Evolutionary conservation across 139 green algal species (phyloP).

Genomic region (Astrephomene gubernaculifera): DNA sequence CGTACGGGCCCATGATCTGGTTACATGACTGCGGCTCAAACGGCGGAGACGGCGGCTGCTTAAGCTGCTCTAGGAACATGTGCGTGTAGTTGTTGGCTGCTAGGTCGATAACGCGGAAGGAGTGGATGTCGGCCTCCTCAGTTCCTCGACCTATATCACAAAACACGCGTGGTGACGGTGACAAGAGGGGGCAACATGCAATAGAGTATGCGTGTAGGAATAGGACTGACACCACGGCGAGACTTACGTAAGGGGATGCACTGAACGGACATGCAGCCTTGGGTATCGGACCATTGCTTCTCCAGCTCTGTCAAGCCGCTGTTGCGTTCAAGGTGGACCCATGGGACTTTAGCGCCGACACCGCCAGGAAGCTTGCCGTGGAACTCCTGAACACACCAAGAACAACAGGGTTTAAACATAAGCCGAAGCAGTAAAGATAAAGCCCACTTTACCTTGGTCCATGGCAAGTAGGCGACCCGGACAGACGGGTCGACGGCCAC

Average conservation of each 20-base stretch:
- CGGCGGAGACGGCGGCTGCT: neutral
- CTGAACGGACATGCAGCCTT: neutral
- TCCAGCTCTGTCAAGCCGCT: neutral
- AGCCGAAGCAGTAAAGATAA: neutral
- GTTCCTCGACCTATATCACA: neutral
- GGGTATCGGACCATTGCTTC: neutral
- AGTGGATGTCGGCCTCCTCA: conserved; percentile 7
- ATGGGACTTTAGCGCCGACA: conserved; percentile 9
- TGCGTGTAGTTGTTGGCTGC: neutral
- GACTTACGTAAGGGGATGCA: conserved; percentile 14
- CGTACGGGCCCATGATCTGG: conserved; percentile 22
- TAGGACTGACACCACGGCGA: neutral
- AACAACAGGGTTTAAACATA: neutral
- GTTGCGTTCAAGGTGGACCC: neutral
- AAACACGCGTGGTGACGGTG: neutral
- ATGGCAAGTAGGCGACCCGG: conserved; percentile 12
- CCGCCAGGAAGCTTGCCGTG: conserved; percentile 15
- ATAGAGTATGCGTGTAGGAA: neutral
- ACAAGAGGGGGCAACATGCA: too few species aligned
- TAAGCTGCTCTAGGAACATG: conserved; percentile 10
- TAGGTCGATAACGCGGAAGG: neutral
- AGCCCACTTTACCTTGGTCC: neutral
- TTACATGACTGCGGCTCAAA: neutral
- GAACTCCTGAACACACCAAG: conserved; percentile 8
- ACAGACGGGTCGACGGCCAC: conserved; percentile 21